Evolutionary conservation across 73 alveolate species (phyloP), one percentile per base, ranked within the genome.

Genomic region (Durusdinium trenchii): DNA sequence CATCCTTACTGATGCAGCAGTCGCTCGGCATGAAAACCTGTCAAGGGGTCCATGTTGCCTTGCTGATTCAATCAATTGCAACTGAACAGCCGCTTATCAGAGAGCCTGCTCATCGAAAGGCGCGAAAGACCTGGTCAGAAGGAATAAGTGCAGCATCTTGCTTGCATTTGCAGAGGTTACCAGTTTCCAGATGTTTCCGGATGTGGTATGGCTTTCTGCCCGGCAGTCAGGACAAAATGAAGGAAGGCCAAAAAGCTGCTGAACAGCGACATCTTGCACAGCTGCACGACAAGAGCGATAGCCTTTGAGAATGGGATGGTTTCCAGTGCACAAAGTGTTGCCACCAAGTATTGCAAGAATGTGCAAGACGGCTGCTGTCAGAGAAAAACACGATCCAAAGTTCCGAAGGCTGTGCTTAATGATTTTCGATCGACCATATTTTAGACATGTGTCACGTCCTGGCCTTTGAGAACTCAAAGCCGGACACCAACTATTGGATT

Each of bases 41-140:
- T n/a, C n/a, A n/a, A n/a, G n/a, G n/a, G n/a, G n/a, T n/a, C n/a
- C n/a, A n/a, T n/a, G n/a, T n/a, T n/a, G n/a, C n/a, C n/a, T n/a
- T n/a, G n/a, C n/a, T n/a, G n/a, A n/a, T n/a, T n/a, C n/a, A n/a
- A n/a, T n/a, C n/a, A n/a, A n/a, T n/a, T n/a, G n/a, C 69, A 57
- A 23, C 23, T 57, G 32, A 16, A 57, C 73, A 60, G n/a, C 73
- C 1, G 30, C 30, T 32, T 32, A 60, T 60, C 51, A 51, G 9
- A 18, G 32, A 18, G 9, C 28, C 5, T 36, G 36, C 47, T 35
- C 51, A 14, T 26, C n/a, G 35, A 52, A 12, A 91, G 97, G 97
- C 97, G 28, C 75, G 97, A 54, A 91, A 69, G 89, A 91, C 97
- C 35, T 91, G 97, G 97, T 91, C 97, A 38, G 97, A 91, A 69